Conservation (phyloP, 371 early-diverging fungal species). For the Mucor plumbeus region DNA sequence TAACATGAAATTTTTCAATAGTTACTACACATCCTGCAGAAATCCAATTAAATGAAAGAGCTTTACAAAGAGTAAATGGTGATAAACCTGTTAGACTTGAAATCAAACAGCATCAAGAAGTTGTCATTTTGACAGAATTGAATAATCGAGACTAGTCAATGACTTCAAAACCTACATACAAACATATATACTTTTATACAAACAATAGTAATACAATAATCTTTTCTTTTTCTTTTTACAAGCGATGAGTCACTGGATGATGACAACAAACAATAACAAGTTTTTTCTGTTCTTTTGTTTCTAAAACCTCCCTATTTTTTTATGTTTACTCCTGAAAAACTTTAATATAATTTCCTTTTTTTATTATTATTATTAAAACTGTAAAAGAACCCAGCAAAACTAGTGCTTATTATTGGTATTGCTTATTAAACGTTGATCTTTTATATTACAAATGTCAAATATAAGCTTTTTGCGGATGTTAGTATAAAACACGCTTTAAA, state of each 20-base stretch:
- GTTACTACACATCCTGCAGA: conserved; percentile 49
- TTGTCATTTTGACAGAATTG: conserved; percentile 49
- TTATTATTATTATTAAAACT: no score
- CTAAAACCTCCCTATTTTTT: background rate
- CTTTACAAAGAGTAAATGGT: conserved; percentile 32
- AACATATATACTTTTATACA: no score
- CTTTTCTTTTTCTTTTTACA: background rate
- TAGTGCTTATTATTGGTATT: no score
- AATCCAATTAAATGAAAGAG: conserved; percentile 38
- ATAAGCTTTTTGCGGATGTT: no score
- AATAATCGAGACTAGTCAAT: conserved; percentile 1
- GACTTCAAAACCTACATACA: no score
- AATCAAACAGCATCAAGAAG: conserved; percentile 58
- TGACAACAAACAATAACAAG: conserved; percentile 1
- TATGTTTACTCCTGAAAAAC: background rate
- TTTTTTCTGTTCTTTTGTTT: background rate
- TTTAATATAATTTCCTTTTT: background rate
- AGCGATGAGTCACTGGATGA: conserved; percentile 1
- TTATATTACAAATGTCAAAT: no score
- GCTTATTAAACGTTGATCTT: no score
- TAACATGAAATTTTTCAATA: conserved; percentile 3
- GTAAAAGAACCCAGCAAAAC: no score
- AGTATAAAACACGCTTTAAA: no score
- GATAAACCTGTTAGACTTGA: conserved; percentile 53
- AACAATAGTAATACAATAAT: background rate